Evolutionary conservation across 768 basidiomycete genomes (phyloP), one percentile per base, ranked within the genome.

Genomic region (Nidularia pulvinata): DNA sequence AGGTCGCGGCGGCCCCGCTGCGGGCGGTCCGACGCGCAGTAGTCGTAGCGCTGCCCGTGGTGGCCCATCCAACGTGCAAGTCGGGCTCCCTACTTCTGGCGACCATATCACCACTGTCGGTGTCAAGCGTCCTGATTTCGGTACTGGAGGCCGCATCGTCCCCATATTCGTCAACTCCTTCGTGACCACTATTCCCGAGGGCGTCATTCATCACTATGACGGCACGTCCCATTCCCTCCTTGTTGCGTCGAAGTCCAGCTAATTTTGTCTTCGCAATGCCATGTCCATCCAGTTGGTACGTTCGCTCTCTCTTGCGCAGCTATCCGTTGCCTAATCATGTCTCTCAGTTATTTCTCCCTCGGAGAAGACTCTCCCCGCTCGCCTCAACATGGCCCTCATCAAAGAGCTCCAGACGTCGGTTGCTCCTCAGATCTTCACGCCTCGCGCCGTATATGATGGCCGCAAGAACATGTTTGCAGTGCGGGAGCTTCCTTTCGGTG

Each of bases 181-280:
- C 58, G 64, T 63, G 42, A 81, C 82, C 3, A 73, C 77, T 0
- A 82, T 88, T 13, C 85, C 90, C 0, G 79, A 85, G 22, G 69
- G 65, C 5, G 78, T 81, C 33, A 91, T 91, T 42, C 77, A 86
- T 55, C 91, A 93, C 60, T 92, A 93, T 60, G 90, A 93, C 65
- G 85, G 91, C 88, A 62, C 56, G 85, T 67, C 1, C 51, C 53
- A 50, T 47, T 46, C 32, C 50, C 51, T 51, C 13, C 32, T 50
- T 16, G 45, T 55, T 48, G 52, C 30, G 48, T 48, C 35, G 47
- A 9, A 9, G 22, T 19, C 22, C 45, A 46, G 19, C 19, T 46
- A 13, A 9, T 14, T 46, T 22, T 1, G 13, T 46, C 22, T 14
- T 46, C 10, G 9, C 19, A 13, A 10, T 46, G 10, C 19, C 22